Percentiles rank a stretch among this genome's conserved stretches.
phyloP scores from a whole-genome alignment of 2,329 filamentous ascomycete genomes.

The Emmonsiellopsis sp. region DNA sequence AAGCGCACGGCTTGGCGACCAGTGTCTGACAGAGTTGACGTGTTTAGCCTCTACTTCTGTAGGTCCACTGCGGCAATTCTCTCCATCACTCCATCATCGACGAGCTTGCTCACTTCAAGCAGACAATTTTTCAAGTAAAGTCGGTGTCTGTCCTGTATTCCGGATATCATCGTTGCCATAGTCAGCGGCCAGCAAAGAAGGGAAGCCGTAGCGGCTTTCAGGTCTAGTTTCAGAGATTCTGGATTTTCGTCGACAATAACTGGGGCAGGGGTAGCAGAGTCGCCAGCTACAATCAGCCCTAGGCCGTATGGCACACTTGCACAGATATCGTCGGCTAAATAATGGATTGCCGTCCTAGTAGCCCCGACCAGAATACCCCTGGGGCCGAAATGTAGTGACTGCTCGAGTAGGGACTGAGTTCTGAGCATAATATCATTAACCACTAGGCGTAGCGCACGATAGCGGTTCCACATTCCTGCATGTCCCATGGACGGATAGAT shows the following conservation, averaged over 20 bases:
- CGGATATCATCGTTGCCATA: not conserved
- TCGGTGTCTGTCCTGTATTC: not conserved
- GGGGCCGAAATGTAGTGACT: not conserved
- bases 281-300: not conserved
- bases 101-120: not conserved
- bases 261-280: not conserved
- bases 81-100: constrained; percentile 1
- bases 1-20: not conserved
- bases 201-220: not conserved
- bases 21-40: not conserved
- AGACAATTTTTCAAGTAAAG: not conserved
- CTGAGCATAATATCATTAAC: not conserved
- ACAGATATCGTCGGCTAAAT: not conserved
- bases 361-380: not conserved
- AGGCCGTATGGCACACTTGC: not conserved
- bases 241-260: not conserved
- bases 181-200: constrained; percentile 1
- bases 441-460: not conserved
- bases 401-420: not conserved
- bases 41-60: too few species aligned
- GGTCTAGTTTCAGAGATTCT: not conserved
- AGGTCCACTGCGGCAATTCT: not conserved
- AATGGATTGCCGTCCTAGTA: not conserved
- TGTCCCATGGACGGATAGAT: not conserved
- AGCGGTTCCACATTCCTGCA: constrained; percentile 1